Base-by-base conservation (phyloP, 164 flowering plant genomes). In the Umbellularia californica region DNA sequence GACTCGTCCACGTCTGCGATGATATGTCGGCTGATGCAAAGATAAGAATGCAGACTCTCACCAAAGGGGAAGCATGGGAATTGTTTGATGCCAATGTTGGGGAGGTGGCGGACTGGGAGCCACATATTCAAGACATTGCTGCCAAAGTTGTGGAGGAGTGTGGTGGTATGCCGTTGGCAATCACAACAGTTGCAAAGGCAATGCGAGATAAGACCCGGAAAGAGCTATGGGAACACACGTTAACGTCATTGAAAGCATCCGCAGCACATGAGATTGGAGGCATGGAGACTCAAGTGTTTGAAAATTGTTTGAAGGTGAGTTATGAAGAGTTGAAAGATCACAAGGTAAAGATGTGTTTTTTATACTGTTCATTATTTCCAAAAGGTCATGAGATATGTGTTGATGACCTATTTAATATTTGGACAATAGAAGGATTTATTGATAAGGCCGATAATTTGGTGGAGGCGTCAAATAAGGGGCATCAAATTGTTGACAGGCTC, bases 81-180 rank as follows among this genome's bases (percentile, higher is more conserved):
- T 60, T 72, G 65, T 72, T 72, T 66, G 17, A 12, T 2, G 51
- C 58, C 11, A 72, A 72, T 25, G 66, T 50, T 58, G 66, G 66
- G 14, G 50, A 35, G 3, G 51, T 2, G 1, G 74, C 0, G 1
- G 74, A 24, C 2, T 3, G 19, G 20, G 7, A 6, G 15, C 50
- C 47, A 55, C 15, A 28, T 15, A 72, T 72, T 6, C 50, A 2
- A 58, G 9, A 66, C 3, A 2, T 72, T 3, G 74, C 74, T 2
- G 50, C 30, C 23, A 24, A 58, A 3, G 51, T 72, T 27, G 51
- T 28, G 25, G 58, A 5, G 20, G 67, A 58, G 20, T 72, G 74
- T 72, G 66, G 30, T 14, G 73, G 73, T 70, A 24, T 70, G 15
- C 73, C 73, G 1, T 22, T 70, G 24, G 73, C 73, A 52, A 30